Base-by-base conservation (phyloP, 768 basidiomycete genomes). In the Phlebiopsis flavidoalba region DNA sequence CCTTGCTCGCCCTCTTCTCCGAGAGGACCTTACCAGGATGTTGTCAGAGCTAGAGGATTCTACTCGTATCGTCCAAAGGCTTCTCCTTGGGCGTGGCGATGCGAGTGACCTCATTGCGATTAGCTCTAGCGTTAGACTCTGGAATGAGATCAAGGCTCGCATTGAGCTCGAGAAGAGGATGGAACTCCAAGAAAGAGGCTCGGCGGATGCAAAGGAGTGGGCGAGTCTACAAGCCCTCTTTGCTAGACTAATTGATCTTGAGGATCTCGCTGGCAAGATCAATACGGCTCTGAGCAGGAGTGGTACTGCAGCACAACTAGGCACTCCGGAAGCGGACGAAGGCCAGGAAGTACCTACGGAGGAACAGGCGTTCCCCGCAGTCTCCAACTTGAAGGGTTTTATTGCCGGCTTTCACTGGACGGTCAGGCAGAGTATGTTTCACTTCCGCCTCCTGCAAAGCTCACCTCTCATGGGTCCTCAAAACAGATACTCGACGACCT, bases 41-140 rank as follows among this genome's bases (percentile, higher is more conserved):
- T 71, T 95, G 51, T 76, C 76, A 24, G 76, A 82, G 50, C 73
- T 83, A 1, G 90, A 88, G 66, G 93, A 95, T 69, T 79, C 82
- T 3, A 80, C 81, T 12, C 88, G 93, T 12, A 83, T 92, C 49
- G 82, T 91, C 15, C 93, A 95, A 66, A 84, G 82, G 62, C 88
- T 95, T 65, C 71, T 87, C 2, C 77, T 90, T 12, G 82, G 87
- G 1, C 82, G 85, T 58, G 91, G 89, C 26, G 83, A 84, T 58
- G 71, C 81, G 19, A 77, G 71, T 53, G 93, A 94, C 67, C 77
- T 95, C 26, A 70, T 83, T 11, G 75, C 84, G 1, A 80, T 95
- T 45, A 82, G 81, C 62, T 74, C 77, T 21, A 86, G 89, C 5
- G 84, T 92, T 59, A 74, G 73, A 4, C 72, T 77, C 15, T 93